Conservation (phyloP, 2,329 filamentous ascomycete genomes). For the Harringtonia lauricola region DNA sequence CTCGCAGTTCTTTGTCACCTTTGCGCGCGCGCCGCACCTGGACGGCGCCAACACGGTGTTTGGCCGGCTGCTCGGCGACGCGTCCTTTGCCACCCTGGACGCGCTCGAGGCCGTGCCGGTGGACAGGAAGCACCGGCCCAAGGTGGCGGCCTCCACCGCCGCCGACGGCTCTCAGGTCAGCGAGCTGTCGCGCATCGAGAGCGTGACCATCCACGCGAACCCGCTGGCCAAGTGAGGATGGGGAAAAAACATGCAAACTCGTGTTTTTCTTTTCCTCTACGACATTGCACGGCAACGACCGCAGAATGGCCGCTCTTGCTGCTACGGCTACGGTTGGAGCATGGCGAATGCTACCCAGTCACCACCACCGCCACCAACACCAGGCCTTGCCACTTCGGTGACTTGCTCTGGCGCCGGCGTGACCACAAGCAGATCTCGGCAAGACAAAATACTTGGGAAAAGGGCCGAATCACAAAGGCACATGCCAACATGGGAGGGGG, state of each 20-base stretch:
- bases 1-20: slow-evolving; percentile 72
- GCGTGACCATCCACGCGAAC: slow-evolving; percentile 67
- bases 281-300: too few species aligned
- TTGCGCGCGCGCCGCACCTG: slow-evolving; percentile 67
- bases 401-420: too few species aligned
- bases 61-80: slow-evolving; percentile 59
- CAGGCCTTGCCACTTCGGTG: too few species aligned
- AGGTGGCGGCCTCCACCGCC: slow-evolving; percentile 25
- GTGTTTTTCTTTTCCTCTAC: background rate
- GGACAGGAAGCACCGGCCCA: slow-evolving; percentile 68
- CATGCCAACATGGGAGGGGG: too few species aligned
- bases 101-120: slow-evolving; percentile 62
- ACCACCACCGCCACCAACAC: too few species aligned
- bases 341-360: too few species aligned
- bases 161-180: too few species aligned
- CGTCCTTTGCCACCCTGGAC: slow-evolving; percentile 52
- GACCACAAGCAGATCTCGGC: too few species aligned
- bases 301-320: too few species aligned
- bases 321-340: too few species aligned
- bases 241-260: background rate
- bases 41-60: slow-evolving; percentile 81
- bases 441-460: too few species aligned
- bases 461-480: too few species aligned
- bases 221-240: slow-evolving; percentile 47
- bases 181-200: slow-evolving; percentile 41